Percentiles rank a stretch among this genome's conserved stretches.
Evolutionary conservation across 352 stramenopile species (phyloP).

Genomic region (Phytophthora citrophthora): DNA sequence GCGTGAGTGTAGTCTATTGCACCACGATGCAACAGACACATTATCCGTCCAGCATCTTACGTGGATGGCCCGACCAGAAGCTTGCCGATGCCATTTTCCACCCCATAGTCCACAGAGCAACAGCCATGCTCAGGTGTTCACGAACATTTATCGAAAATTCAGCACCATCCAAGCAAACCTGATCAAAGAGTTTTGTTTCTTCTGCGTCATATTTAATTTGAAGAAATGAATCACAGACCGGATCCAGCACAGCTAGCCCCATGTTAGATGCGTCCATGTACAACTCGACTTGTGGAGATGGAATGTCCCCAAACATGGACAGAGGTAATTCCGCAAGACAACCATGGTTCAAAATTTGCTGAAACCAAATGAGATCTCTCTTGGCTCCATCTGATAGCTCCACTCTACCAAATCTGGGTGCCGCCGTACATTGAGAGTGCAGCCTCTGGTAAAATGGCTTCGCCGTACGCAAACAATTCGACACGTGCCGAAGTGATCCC

Average conservation of each 20-base stretch:
- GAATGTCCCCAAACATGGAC: slow-evolving; percentile 2
- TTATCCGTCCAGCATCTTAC: slow-evolving; percentile 42
- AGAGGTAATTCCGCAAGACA: slow-evolving; percentile 12
- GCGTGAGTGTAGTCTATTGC: slow-evolving; percentile 17
- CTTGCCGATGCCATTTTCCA: too few relatives aligned
- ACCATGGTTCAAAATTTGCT: slow-evolving; percentile 6
- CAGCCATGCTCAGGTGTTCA: too few relatives aligned
- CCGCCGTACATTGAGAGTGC: background rate
- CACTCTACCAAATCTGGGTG: slow-evolving; percentile 4
- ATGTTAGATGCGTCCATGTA: slow-evolving; percentile 10
- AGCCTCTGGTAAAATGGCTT: slow-evolving; percentile 30
- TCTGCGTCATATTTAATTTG: too few relatives aligned
- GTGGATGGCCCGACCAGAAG: background rate
- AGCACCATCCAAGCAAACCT: too few relatives aligned
- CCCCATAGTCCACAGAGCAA: too few relatives aligned
- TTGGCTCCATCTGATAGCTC: background rate
- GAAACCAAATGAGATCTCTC: slow-evolving; percentile 4
- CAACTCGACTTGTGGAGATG: slow-evolving; percentile 4
- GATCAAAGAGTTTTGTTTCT: too few relatives aligned
- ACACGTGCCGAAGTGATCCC: slow-evolving; percentile 29
- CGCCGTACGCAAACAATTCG: slow-evolving; percentile 18
- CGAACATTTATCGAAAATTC: too few relatives aligned
- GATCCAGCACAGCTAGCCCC: too few relatives aligned
- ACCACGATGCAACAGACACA: background rate
- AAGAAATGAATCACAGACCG: too few relatives aligned